Evolutionary conservation across 2,329 filamentous ascomycete species (phyloP), one percentile per base, ranked within the genome.

Genomic region (Beauveria rudraprayagi): DNA sequence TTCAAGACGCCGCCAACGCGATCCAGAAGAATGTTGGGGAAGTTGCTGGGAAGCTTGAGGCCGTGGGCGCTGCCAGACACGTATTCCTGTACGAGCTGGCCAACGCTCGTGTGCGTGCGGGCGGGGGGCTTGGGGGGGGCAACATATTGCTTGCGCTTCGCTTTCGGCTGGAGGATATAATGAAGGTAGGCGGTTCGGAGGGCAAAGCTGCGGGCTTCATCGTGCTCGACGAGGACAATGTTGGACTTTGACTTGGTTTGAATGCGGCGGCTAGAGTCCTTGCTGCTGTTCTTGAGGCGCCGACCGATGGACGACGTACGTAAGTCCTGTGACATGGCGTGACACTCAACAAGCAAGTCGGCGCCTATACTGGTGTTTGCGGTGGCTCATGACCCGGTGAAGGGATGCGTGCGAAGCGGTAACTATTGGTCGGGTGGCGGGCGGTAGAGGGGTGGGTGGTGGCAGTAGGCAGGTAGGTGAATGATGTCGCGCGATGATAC

Each of bases 181-280:
- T 93, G 83, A 62, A 99, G 88, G 75, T 91, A 97, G 67, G 93
- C 93, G 67, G 90, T 87, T 64, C 94, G 89, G 60, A 99, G 85
- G 68, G 92, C 92, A 76, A 91, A 96, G 65, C 87, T 89, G 77
- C 95, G 96, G 71, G 91, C 92, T 75, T 97, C 91, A 68, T 95
- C 89, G 72, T 84, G 80, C 67, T 80, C 81, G 65, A 87, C 78
- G 59, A 77, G 73, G 56, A 77, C 71, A 54, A 76, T 72, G 63
- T 78, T 76, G 52, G 76, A 73, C 64, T 73, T 76, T 53, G 83
- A 84, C 65, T 73, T 76, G 53, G 83, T 83, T 40, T 71, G 69
- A 10, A 77, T 71, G 65, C 81, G 76, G 61, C 75, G 74, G 67
- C 67, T 75, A 67, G 63, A 73, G 67, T 72, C 73, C 70, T 67